These are phyloP conservation scores for Leishmania braziliensis DNA, from an alignment of 208 protist species.

Conservation along the genomic window DNA sequence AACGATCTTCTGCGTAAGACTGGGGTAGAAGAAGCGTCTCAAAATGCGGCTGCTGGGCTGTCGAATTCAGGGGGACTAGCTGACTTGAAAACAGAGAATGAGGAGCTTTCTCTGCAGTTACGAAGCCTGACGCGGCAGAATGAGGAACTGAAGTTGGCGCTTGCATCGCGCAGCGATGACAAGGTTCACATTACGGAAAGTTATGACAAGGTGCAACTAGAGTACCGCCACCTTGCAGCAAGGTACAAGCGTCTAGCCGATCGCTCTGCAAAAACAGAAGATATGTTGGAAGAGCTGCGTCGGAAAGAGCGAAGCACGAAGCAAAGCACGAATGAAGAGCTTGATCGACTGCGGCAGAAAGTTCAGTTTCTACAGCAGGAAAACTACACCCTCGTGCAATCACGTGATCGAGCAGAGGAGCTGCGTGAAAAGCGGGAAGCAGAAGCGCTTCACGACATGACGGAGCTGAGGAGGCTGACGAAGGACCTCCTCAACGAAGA, in stretches of 20 bases:
- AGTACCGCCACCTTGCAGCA: constrained; percentile 80
- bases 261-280: constrained; percentile 47
- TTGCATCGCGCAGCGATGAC: constrained; percentile 48
- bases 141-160: constrained; percentile 47
- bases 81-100: constrained; percentile 40
- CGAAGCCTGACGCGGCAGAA: constrained; percentile 34
- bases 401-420: constrained; percentile 75
- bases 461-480: constrained; percentile 59
- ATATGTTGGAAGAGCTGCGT: constrained; percentile 53
- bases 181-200: constrained; percentile 42
- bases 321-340: constrained; percentile 45
- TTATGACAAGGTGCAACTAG: constrained; percentile 71
- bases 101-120: constrained; percentile 41
- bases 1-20: constrained; percentile 4
- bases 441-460: constrained; percentile 80
- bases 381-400: constrained; percentile 60
- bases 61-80: constrained; percentile 24
- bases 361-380: constrained; percentile 65
- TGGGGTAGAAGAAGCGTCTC: constrained; percentile 6
- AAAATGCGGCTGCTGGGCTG: not conserved
- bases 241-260: constrained; percentile 64
- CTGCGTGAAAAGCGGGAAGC: constrained; percentile 71
- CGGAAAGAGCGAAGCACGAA: constrained; percentile 37
- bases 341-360: constrained; percentile 54
- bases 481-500: constrained; percentile 69